phyloP scores from a whole-genome alignment of 192 early-diverging fungal species.

The Gryganskiella cystojenkinii region DNA sequence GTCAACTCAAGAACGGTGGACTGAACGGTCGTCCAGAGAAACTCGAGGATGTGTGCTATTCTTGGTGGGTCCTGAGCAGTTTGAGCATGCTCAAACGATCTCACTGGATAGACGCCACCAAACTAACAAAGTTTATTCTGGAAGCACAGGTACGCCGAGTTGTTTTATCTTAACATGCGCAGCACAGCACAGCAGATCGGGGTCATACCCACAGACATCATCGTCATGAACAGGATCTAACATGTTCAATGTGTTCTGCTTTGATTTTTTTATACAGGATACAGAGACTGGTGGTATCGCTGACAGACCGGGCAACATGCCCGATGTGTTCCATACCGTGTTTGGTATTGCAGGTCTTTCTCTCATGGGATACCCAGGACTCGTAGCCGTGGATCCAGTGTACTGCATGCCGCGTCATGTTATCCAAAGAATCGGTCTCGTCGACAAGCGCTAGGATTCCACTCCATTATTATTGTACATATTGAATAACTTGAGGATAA shows the following conservation, averaged over 20 bases:
- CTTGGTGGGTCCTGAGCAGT: constrained; percentile 97
- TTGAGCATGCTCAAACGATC: constrained; percentile 80
- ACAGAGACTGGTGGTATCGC: constrained; percentile 90
- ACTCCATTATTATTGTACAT: neutral
- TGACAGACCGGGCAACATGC: constrained; percentile 90
- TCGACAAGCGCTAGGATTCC: constrained; percentile 39
- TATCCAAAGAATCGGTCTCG: constrained; percentile 64
- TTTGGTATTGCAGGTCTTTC: constrained; percentile 95
- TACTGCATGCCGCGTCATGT: constrained; percentile 87
- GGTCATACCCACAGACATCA: no score
- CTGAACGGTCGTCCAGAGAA: constrained; percentile 98
- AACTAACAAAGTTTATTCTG: constrained; percentile 84
- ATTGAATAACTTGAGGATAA: no score
- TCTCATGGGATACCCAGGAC: constrained; percentile 79
- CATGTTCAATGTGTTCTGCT: no score
- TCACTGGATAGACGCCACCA: constrained; percentile 88
- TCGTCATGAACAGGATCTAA: no score
- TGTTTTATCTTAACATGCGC: no score
- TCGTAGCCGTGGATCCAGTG: constrained; percentile 87
- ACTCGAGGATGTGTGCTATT: constrained; percentile 96
- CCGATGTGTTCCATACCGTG: constrained; percentile 96
- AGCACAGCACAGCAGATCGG: no score
- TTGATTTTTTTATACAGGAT: constrained; percentile 60
- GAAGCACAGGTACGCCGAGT: constrained; percentile 70
- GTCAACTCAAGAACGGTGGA: constrained; percentile 92